Evolutionary conservation across 495 filamentous ascomycete species (phyloP).

Genomic region (Usnea hakonensis): DNA sequence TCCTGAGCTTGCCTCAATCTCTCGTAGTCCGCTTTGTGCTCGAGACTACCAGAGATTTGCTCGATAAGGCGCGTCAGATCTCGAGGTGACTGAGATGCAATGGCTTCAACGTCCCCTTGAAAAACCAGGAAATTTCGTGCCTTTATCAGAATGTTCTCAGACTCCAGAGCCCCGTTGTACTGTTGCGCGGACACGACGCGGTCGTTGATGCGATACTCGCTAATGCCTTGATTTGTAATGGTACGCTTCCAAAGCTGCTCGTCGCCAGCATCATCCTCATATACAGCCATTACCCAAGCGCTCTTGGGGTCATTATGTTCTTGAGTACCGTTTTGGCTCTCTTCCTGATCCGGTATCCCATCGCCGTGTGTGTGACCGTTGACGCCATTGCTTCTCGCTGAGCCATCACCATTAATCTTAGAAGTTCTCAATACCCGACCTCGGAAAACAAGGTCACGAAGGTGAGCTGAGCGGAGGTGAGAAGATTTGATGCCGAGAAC

Average conservation of each 20-base stretch:
- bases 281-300: conserved; percentile 98
- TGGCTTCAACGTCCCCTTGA: conserved; percentile 97
- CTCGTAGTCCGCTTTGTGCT: conserved; percentile 95
- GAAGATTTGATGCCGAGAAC: conserved; percentile 98
- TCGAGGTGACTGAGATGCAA: conserved; percentile 84
- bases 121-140: conserved; percentile 97
- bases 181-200: conserved; percentile 77
- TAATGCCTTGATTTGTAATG: conserved; percentile 79
- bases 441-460: conserved; percentile 92
- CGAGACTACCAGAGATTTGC: conserved; percentile 92
- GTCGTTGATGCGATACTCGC: conserved; percentile 96
- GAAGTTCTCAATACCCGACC: conserved; percentile 87
- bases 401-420: conserved; percentile 81
- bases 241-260: conserved; percentile 92
- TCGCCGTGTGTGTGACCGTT: conserved; percentile 45
- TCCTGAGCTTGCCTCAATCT: conserved; percentile 75
- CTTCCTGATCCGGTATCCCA: conserved; percentile 42
- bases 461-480: conserved; percentile 87
- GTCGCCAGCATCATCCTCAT: conserved; percentile 94
- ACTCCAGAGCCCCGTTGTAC: conserved; percentile 89
- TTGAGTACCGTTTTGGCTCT: conserved; percentile 40
- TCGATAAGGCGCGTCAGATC: conserved; percentile 95
- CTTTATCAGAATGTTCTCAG: conserved; percentile 95
- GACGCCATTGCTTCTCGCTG: conserved; percentile 44
- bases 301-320: conserved; percentile 71